Evolutionary conservation across 2,329 filamentous ascomycete species (phyloP).

Genomic region (Arthrobotrys iridis): DNA sequence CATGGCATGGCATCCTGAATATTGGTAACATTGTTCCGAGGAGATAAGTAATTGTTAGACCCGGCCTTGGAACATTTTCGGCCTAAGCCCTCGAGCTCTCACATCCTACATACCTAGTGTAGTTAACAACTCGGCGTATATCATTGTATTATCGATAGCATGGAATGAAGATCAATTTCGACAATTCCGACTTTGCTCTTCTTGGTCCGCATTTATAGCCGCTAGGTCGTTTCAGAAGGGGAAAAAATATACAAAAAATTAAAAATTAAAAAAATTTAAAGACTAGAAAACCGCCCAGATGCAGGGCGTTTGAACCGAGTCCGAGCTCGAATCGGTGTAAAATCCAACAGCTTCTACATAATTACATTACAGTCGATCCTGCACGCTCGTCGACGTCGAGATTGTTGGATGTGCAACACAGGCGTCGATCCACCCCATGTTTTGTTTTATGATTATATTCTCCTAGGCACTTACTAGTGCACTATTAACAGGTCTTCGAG

Average conservation of each 20-base stretch:
- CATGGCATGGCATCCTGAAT: slow-evolving; percentile 4
- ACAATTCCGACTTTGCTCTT: neutral
- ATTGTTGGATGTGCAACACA: slow-evolving; percentile 13
- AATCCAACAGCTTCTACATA: slow-evolving; percentile 1
- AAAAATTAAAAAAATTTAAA: no score
- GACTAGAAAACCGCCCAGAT: no score
- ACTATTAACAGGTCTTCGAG: neutral
- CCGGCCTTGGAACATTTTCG: neutral
- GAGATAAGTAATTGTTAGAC: neutral
- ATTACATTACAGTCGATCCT: neutral
- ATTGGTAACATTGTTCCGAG: slow-evolving; percentile 1
- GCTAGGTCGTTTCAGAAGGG: neutral
- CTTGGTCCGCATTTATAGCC: neutral
- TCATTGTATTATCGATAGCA: no score
- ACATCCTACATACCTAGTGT: no score
- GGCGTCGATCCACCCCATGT: slow-evolving; percentile 3
- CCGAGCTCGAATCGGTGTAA: neutral
- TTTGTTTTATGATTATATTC: slow-evolving; percentile 3
- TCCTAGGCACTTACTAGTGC: no score
- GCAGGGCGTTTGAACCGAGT: neutral
- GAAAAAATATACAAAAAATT: neutral
- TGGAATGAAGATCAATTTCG: slow-evolving; percentile 15
- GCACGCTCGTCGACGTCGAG: neutral
- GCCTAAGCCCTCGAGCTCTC: no score
- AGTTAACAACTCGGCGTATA: neutral